Evolutionary conservation across 2,329 filamentous ascomycete genomes (phyloP), one percentile per base, ranked within the genome.

Genomic region (Fusarium sp.): DNA sequence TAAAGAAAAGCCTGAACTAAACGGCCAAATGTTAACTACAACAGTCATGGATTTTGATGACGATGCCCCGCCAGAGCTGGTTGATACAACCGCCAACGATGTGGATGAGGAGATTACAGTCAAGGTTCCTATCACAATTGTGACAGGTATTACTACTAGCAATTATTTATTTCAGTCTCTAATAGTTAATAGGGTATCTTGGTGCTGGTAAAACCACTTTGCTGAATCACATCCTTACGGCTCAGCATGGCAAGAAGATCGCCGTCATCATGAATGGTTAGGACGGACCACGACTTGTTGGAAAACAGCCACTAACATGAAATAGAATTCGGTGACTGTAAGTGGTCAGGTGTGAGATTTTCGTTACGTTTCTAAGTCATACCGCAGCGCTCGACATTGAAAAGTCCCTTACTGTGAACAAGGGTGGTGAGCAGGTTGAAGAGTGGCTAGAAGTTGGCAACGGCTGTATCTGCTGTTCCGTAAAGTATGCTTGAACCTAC

Each of bases 401-500:
- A 82, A 98, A 97, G 81, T 95, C 95, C 47, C 87, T 99, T 71
- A 98, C 96, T 1, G 91, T 99, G 75, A 97, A 92, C 80, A 91
- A 95, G 80, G 93, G 92, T 67, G 93, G 91, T 43, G 90, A 96
- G 79, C 89, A 94, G 79, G 93, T 96, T 11, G 92, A 96, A 80
- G 95, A 97, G 85, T 99, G 97, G 94, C 90, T 99, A 33, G 95
- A 98, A 71, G 91, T 99, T 60, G 95, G 94, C 59, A 99, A 99
- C 77, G 96, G 96, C 71, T 99, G 96, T 81, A 95, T 99, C 75
- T 99, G 96, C 84, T 99, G 96, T 84, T 97, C 95, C 6, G 95
- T 98, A 77, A 99, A 98, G 91, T 95, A 86, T 12, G 38, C 43
- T 42, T 33, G 13, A 9, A 21, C 4, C 16, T 13, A 18, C 9